A percentile compares a stretch with the other conserved stretches of the same genome.
Conservation (phyloP, 768 basidiomycete genomes). For the Russula abietina region DNA sequence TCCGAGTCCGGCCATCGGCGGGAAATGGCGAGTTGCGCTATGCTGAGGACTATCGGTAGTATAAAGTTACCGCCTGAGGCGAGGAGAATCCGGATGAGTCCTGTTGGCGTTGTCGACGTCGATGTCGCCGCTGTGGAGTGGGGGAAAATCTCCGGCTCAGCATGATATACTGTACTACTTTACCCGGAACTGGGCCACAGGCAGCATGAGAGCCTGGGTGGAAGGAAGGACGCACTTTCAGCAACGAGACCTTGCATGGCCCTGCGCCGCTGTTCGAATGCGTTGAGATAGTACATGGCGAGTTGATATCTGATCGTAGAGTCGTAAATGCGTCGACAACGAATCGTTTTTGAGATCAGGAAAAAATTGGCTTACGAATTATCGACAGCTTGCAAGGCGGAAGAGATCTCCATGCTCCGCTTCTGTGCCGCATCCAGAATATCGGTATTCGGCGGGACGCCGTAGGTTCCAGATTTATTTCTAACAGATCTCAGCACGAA, state of each 20-base stretch:
- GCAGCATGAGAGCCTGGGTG: too few relatives aligned
- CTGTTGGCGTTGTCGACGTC: constrained; percentile 8
- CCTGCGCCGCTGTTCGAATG: constrained; percentile 15
- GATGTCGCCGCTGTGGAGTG: constrained; percentile 8
- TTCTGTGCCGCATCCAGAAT: constrained; percentile 15
- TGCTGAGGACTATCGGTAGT: constrained; percentile 18
- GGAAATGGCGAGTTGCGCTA: constrained; percentile 16
- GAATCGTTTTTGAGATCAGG: too few relatives aligned
- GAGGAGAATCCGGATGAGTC: not conserved
- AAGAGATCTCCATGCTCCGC: constrained; percentile 18
- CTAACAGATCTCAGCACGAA: constrained; percentile 15
- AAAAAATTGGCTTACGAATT: not conserved
- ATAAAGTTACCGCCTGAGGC: constrained; percentile 14
- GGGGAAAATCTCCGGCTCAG: not conserved
- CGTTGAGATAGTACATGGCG: constrained; percentile 15
- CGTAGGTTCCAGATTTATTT: constrained; percentile 5
- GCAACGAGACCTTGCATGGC: not conserved
- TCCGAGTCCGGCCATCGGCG: constrained; percentile 18
- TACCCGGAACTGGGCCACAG: too few relatives aligned
- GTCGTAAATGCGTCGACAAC: not conserved
- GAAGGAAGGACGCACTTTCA: not conserved
- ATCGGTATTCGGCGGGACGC: constrained; percentile 15
- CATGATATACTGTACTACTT: too few relatives aligned
- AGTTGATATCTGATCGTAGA: constrained; percentile 11
- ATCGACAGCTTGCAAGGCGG: constrained; percentile 16